Evolutionary conservation across 192 early-diverging fungal genomes (phyloP).

Genomic region (Linnemannia schmuckeri): DNA sequence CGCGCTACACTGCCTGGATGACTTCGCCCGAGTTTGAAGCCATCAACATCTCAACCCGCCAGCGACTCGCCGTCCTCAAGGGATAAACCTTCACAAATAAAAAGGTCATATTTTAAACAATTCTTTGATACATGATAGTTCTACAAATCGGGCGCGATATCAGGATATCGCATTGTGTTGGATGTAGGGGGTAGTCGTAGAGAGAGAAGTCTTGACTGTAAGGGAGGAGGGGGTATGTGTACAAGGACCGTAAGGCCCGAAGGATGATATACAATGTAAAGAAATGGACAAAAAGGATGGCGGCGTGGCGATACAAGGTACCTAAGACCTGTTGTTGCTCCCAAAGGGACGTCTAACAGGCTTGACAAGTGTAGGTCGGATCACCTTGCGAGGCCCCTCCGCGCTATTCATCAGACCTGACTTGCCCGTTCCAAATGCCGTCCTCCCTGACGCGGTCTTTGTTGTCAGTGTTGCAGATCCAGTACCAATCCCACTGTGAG

Average conservation of each 20-base stretch:
- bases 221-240: slow-evolving; percentile 2
- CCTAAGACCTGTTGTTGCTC: slow-evolving; percentile 13
- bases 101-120: not conserved
- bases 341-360: slow-evolving; percentile 24
- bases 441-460: not conserved
- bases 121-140: too few relatives aligned
- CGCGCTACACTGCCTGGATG: slow-evolving; percentile 29
- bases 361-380: slow-evolving; percentile 20
- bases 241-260: not conserved
- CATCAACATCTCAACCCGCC: slow-evolving; percentile 38
- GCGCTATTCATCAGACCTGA: slow-evolving; percentile 28
- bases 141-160: too few relatives aligned
- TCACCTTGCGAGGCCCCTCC: slow-evolving; percentile 49
- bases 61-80: slow-evolving; percentile 36
- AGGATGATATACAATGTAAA: slow-evolving; percentile 7
- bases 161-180: too few relatives aligned
- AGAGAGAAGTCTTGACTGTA: not conserved
- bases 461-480: not conserved
- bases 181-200: not conserved
- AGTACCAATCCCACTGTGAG: not conserved
- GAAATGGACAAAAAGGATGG: not conserved
- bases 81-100: not conserved
- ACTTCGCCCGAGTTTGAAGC: slow-evolving; percentile 33
- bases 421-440: slow-evolving; percentile 34
- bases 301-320: not conserved